Evolutionary conservation across 2,329 filamentous ascomycete genomes (phyloP), one percentile per base, ranked within the genome.

Genomic region (Pyrenophora tritici-repentis): DNA sequence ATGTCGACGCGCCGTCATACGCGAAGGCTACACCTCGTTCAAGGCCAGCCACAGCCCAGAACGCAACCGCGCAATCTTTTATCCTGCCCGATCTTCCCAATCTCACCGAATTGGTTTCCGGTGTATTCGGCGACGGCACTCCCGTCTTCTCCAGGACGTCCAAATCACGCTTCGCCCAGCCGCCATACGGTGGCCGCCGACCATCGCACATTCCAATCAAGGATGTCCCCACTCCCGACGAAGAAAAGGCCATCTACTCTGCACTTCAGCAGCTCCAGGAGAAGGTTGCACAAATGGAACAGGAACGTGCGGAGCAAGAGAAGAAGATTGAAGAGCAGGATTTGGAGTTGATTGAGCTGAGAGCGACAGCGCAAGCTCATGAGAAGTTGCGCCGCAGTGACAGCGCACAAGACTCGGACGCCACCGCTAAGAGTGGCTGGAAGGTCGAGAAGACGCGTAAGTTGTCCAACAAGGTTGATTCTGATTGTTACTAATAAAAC

Each of bases 201-300:
- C 63, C 70, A 2, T 65, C 67, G 31, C 65, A 85, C 60, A 66
- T 76, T 10, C 76, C 78, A 0, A 70, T 86, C 16, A 78, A 84
- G 32, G 76, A 78, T 10, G 74, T 86, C 9, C 78, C 82, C 0
- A 77, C 86, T 38, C 84, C 84, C 0, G 77, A 81, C 10, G 83
- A 87, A 41, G 85, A 87, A 56, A 85, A 86, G 66, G 81, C 80
- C 2, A 79, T 87, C 40, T 85, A 84, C 61, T 77, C 82, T n/a
- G 83, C 83, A 9, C 73, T 87, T 13, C 78, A 84, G 44, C 71
- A 83, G 14, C 70, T 86, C 9, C 79, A 85, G 57, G 82, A 84
- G 35, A 83, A 82, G 62, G 78, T 86, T 34, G 73, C 78, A 0
- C 75, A 81, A 42, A 73, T 86, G 39, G 83, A 87, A 61, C 71